Evolutionary conservation across 1,284 basidiomycete genomes (phyloP).

Genomic region (Cryptococcus sp.): DNA sequence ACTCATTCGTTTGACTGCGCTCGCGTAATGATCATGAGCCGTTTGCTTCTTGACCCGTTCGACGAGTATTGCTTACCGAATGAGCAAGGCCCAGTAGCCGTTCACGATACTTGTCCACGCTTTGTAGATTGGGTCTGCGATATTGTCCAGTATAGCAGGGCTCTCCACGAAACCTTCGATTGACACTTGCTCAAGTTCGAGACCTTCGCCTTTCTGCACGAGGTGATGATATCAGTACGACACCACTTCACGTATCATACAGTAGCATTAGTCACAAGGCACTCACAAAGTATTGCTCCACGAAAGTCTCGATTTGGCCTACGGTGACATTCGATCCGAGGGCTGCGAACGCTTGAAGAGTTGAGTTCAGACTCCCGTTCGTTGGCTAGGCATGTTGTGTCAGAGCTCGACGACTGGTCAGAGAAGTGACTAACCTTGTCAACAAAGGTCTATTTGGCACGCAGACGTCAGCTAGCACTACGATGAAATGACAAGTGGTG

Average conservation of each 20-base stretch:
- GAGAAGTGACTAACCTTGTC: slow-evolving; percentile 59
- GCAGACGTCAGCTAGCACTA: neutral
- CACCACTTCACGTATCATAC: neutral
- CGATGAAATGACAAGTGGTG: neutral
- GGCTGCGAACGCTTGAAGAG: slow-evolving; percentile 68
- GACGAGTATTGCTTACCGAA: slow-evolving; percentile 53
- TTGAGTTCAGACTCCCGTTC: slow-evolving; percentile 62
- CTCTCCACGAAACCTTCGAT: slow-evolving; percentile 63
- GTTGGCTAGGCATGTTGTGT: slow-evolving; percentile 62
- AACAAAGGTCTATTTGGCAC: slow-evolving; percentile 60
- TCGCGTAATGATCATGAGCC: neutral
- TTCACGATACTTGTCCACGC: slow-evolving; percentile 78
- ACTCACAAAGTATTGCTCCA: slow-evolving; percentile 69
- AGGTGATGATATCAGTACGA: neutral
- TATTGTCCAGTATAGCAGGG: slow-evolving; percentile 71
- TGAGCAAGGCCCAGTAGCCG: slow-evolving; percentile 77
- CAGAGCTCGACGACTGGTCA: neutral
- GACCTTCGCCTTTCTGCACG: slow-evolving; percentile 69
- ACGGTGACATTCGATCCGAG: slow-evolving; percentile 62
- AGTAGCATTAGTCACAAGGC: neutral
- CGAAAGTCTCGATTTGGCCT: slow-evolving; percentile 62
- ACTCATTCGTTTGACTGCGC: slow-evolving; percentile 63
- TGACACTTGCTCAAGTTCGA: slow-evolving; percentile 68
- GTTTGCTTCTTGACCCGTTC: neutral
- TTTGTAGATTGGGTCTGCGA: slow-evolving; percentile 69